Evolutionary conservation across 2,329 filamentous ascomycete species (phyloP), one percentile per base, ranked within the genome.

Genomic region (Fusarium fujikuroi): DNA sequence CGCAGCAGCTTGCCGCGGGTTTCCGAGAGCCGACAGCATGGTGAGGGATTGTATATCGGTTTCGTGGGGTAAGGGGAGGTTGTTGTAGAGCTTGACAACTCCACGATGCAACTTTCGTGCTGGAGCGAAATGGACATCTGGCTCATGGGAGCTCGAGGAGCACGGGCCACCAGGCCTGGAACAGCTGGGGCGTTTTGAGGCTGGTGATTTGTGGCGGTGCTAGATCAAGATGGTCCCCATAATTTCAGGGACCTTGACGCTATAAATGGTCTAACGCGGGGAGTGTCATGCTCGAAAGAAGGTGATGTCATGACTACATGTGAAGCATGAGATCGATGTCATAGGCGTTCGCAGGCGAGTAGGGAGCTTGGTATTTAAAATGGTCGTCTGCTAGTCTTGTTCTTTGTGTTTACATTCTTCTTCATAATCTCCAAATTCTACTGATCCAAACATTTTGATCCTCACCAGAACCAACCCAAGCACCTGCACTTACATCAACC

Each of bases 1-100:
- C 54, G 90, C 88, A 77, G 94, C 91, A 61, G 93, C 88, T 82
- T 97, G 94, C 82, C 95, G 92, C 74, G 93, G 92, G 82, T 94
- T 95, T 67, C 87, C 85, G 73, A 97, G 86, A 73, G 87, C 84
- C 49, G 91, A 90, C 73, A 95, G 79, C 93, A 95, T 95, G 66
- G 49, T 49, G 62, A 30, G 34, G 40, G 39, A 30, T 40, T 63
- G 46, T 40, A 57, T 40, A 60, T 47, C 28, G 46, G 52, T 23
- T 43, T 52, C 18, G 32, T 37, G 23, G 52, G 34, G 59, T 11
- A 46, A 50, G 52, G 40, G 53, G 53, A 59, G 34, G 46, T 21
- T 46, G 60, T 66, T 66, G 58, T 52, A 39, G 72, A 66, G 71
- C 60, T 74, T 53, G 54, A 66, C 53, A 65, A 56, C 68, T 72